These are phyloP conservation scores for Venturia nashicola DNA, from an alignment of 2,329 filamentous ascomycete genomes.

Conservation along the genomic window DNA sequence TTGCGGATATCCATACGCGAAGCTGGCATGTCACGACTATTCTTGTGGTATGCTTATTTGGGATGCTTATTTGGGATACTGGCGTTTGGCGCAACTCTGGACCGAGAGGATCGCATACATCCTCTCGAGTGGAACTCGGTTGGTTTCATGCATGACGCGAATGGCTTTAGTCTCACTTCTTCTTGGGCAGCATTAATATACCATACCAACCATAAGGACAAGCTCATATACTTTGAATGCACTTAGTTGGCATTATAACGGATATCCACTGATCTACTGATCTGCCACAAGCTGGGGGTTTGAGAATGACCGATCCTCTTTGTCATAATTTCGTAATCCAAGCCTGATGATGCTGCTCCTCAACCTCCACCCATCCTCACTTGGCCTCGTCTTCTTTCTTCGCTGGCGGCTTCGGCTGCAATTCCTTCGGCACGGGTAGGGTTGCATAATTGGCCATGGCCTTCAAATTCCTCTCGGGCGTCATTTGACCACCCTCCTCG, in stretches of 20 bases:
- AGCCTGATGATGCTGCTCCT: too few relatives aligned
- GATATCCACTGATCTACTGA: not conserved
- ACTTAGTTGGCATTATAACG: not conserved
- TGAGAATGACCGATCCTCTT: too few relatives aligned
- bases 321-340: too few relatives aligned
- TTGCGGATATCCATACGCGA: not conserved
- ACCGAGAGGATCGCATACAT: not conserved
- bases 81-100: not conserved
- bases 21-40: not conserved
- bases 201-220: not conserved
- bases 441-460: constrained; percentile 37
- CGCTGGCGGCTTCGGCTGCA: not conserved
- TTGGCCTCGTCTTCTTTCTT: not conserved
- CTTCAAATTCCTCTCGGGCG: constrained; percentile 34
- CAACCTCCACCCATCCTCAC: not conserved
- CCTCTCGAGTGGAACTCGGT: not conserved
- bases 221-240: not conserved
- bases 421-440: constrained; percentile 21
- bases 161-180: not conserved
- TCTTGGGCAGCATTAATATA: not conserved
- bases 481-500: constrained; percentile 32
- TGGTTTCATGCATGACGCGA: not conserved
- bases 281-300: not conserved
- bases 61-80: not conserved
- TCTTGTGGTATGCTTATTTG: not conserved